Conservation (phyloP, 345 rosid genomes). For the Populus euphratica region DNA sequence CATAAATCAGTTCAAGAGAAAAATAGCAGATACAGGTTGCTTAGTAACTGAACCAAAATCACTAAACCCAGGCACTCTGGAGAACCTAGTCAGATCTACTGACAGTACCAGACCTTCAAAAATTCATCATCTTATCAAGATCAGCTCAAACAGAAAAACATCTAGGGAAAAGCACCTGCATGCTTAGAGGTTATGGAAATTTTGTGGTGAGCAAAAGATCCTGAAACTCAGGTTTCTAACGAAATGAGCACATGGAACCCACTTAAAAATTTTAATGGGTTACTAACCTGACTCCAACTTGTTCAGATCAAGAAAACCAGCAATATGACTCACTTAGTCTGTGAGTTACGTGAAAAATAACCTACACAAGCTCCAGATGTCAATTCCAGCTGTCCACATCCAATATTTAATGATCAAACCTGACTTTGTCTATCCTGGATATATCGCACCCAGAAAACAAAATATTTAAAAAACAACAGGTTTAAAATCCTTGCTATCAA, state of each 20-base stretch:
- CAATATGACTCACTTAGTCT: slow-evolving; percentile 33
- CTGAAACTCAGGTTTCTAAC: neutral
- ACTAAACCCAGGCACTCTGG: neutral
- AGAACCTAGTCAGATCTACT: neutral
- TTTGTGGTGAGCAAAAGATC: neutral
- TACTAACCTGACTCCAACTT: slow-evolving; percentile 32
- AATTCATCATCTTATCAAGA: neutral
- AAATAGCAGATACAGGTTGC: neutral
- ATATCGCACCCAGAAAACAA: neutral
- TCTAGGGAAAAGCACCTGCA: neutral
- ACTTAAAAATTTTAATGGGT: slow-evolving; percentile 22
- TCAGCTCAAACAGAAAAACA: neutral
- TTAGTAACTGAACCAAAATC: neutral
- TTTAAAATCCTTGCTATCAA: neutral
- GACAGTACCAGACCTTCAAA: neutral
- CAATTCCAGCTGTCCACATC: slow-evolving; percentile 29
- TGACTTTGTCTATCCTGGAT: slow-evolving; percentile 3
- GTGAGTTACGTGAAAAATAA: slow-evolving; percentile 20
- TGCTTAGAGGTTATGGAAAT: neutral
- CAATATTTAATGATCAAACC: slow-evolving; percentile 24
- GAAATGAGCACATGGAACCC: slow-evolving; percentile 4
- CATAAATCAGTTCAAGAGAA: neutral
- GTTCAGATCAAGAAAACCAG: slow-evolving; percentile 36
- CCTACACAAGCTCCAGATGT: slow-evolving; percentile 30
- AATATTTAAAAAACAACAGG: neutral